A percentile compares a stretch with the other conserved stretches of the same genome.
Evolutionary conservation across 345 rosid genomes (phyloP).

Genomic region (Pugionium dolabratum): DNA sequence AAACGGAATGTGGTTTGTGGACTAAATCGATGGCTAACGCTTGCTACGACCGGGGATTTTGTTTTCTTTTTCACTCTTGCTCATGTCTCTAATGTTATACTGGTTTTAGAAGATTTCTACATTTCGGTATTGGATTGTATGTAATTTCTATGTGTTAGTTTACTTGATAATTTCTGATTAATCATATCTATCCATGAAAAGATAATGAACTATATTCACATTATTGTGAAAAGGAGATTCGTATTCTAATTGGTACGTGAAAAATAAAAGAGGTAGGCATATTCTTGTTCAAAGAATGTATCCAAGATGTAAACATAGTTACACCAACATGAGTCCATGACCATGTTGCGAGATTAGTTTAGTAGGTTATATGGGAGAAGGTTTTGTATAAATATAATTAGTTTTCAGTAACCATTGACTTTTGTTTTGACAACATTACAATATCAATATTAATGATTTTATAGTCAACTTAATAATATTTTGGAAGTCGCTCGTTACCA

Average conservation of each 20-base stretch:
- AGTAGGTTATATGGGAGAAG: not conserved
- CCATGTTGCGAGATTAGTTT: not conserved
- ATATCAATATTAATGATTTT: not conserved
- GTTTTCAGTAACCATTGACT: constrained; percentile 25
- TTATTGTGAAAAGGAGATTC: not conserved
- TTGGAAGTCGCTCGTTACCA: not conserved
- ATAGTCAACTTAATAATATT: not conserved
- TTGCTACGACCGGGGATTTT: not conserved
- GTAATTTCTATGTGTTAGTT: not conserved
- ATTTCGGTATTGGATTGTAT: not conserved
- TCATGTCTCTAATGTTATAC: constrained; percentile 1
- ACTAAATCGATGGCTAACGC: not conserved
- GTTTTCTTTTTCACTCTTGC: not conserved
- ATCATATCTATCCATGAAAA: not conserved
- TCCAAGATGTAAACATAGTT: constrained; percentile 19
- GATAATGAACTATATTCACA: not conserved
- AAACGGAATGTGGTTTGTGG: not conserved
- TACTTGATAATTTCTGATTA: constrained; percentile 5
- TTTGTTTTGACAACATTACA: constrained; percentile 16
- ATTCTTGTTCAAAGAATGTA: constrained; percentile 9
- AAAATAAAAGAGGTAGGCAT: too few relatives aligned
- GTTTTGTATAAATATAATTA: not conserved
- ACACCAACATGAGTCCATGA: constrained; percentile 18
- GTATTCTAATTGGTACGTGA: not conserved
- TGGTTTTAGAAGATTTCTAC: not conserved